These are phyloP conservation scores for Tilletia horrida DNA, from an alignment of 1,284 basidiomycete species.

Conservation along the genomic window DNA sequence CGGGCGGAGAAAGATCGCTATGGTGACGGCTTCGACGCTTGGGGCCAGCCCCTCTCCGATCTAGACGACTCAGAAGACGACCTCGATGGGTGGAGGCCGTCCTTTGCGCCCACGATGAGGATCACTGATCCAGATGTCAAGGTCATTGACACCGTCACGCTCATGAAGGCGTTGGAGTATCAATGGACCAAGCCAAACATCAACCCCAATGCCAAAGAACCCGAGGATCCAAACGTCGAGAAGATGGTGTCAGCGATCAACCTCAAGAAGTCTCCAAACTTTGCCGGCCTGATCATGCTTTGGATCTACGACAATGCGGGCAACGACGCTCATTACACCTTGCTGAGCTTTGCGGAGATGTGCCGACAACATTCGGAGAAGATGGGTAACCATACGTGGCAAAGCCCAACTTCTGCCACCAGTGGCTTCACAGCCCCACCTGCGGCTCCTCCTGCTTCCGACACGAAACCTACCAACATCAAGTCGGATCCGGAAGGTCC, in stretches of 20 bases:
- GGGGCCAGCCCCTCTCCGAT: not conserved
- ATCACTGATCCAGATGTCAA: not conserved
- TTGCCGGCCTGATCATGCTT: not conserved
- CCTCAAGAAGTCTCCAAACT: not conserved
- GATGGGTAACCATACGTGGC: no score
- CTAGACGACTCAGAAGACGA: not conserved
- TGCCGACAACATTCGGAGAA: not conserved
- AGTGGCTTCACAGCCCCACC: no score
- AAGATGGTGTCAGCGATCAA: not conserved
- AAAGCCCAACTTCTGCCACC: no score
- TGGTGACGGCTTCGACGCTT: not conserved
- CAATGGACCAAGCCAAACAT: not conserved
- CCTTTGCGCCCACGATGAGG: not conserved
- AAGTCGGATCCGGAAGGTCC: no score
- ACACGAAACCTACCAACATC: no score
- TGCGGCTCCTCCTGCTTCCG: no score
- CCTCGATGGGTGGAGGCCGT: no score
- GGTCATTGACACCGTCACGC: not conserved
- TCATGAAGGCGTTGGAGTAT: conserved; percentile 10
- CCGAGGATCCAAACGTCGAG: not conserved
- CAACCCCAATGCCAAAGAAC: conserved; percentile 8
- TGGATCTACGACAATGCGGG: conserved; percentile 9
- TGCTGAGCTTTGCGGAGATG: conserved; percentile 6
- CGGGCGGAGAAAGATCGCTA: no score
- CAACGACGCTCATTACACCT: conserved; percentile 11